Evolutionary conservation across 2,329 filamentous ascomycete genomes (phyloP).

Genomic region (Biscogniauxia marginata): DNA sequence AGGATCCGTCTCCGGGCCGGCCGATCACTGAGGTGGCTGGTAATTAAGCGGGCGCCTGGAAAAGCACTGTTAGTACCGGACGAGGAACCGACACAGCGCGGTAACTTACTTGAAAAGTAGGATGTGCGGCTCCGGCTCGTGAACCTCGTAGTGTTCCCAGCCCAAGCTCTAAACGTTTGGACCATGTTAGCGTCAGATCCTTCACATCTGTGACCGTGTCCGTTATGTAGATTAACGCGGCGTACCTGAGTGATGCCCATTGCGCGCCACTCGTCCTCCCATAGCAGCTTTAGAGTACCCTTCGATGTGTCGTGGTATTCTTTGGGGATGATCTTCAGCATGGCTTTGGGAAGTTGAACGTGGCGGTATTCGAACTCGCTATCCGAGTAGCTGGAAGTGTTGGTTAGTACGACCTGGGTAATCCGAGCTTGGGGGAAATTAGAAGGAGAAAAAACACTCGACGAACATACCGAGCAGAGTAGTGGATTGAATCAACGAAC

Average conservation of each 20-base stretch:
- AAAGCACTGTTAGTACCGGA: slow-evolving; percentile 5
- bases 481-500: slow-evolving; percentile 91
- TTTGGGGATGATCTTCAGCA: slow-evolving; percentile 95
- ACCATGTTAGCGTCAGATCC: slow-evolving; percentile 10
- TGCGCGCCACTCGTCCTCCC: slow-evolving; percentile 98
- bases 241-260: slow-evolving; percentile 94
- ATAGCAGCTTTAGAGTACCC: slow-evolving; percentile 91
- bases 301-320: slow-evolving; percentile 89
- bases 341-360: slow-evolving; percentile 94
- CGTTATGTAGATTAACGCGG: background rate
- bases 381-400: slow-evolving; percentile 79
- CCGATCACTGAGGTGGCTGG: slow-evolving; percentile 62
- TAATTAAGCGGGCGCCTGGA: slow-evolving; percentile 79
- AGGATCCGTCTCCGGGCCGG: slow-evolving; percentile 11
- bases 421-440: slow-evolving; percentile 5
- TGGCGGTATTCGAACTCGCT: slow-evolving; percentile 94
- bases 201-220: slow-evolving; percentile 2
- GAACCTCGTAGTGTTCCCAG: slow-evolving; percentile 99
- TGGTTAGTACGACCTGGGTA: slow-evolving; percentile 10
- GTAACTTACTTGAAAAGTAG: slow-evolving; percentile 89
- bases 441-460: background rate
- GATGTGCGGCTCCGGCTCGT: slow-evolving; percentile 98
- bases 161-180: slow-evolving; percentile 73
- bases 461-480: slow-evolving; percentile 74
- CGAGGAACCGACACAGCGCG: background rate